A percentile compares a stretch with the other conserved stretches of the same genome.
Evolutionary conservation across 2,329 filamentous ascomycete species (phyloP).

Genomic region (Aspergillus sp.): DNA sequence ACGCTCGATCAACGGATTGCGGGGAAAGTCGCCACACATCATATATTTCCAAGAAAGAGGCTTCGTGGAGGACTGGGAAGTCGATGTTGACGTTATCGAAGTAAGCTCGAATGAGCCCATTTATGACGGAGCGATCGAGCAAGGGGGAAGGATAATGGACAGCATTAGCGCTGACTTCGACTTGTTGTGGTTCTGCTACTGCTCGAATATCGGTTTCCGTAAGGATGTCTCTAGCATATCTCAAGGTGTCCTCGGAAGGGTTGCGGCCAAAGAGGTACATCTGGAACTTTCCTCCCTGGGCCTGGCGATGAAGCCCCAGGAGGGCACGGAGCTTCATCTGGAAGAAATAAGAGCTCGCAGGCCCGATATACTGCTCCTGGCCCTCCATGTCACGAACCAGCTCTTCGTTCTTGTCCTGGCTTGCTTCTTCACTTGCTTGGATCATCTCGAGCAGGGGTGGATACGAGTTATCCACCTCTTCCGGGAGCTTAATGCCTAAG

Average conservation of each 20-base stretch:
- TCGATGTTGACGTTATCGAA: background rate
- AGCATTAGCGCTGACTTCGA: background rate
- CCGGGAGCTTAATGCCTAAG: background rate
- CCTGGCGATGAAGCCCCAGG: background rate
- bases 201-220: background rate
- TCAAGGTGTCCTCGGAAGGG: background rate
- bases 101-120: background rate
- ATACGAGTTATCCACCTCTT: background rate
- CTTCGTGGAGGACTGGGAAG: background rate
- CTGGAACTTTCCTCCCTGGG: background rate
- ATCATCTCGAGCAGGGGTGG: background rate
- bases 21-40: background rate
- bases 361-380: background rate
- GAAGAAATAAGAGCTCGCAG: background rate
- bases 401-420: background rate
- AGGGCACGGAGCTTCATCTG: background rate
- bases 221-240: background rate
- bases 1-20: background rate
- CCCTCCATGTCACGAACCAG: background rate
- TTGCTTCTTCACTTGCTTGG: background rate
- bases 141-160: background rate
- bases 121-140: background rate
- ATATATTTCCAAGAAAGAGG: background rate
- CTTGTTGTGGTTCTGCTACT: background rate
- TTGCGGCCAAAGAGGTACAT: background rate